Base-by-base conservation (phyloP, 257 asterid species). In the Marsdenia floribunda region DNA sequence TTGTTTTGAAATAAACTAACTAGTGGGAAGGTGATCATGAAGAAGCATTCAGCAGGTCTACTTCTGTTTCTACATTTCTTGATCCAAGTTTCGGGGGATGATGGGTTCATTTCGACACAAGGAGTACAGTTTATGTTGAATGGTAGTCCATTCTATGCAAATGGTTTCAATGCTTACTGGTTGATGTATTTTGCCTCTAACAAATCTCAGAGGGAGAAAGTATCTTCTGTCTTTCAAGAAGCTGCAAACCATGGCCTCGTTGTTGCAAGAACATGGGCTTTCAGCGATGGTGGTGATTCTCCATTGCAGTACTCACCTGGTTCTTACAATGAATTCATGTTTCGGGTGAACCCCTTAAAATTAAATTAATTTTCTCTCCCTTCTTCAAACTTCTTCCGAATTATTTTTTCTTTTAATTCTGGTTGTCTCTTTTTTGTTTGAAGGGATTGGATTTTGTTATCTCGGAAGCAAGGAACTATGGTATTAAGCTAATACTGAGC, bases 371-470 rank as follows among this genome's bases (percentile, higher is more conserved):
- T 44, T 44, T 8, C 10, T 44, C 49, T 44, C 10, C 10, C 49
- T 44, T 44, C 49, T 11, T 11, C 12, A 8, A 29, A 29, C 33
- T 29, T 29, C 33, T 29, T 29, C 33, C 1, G 33, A 44, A 44
- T 1, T 6, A 6, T 44, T 44, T 44, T 44, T 44, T 7, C 2
- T 5, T 60, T 12, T 59, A 3, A 1, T 65, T 57, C 0, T 5
- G 42, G 29, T 40, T n/a, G n/a, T n/a, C n/a, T n/a, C n/a, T n/a
- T 26, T 64, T n/a, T 47, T 1, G 1, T 46, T 65, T 40, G 46
- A 24, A 90, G 93, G 96, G 92, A 44, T 65, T 91, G 83, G 94
- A 90, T 82, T 87, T 80, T 86, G 97, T 85, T 71, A 46, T 91
- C 0, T 74, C 72, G 24, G 97, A 87, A 81, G 93, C 97, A 58